Conservation (phyloP, 192 early-diverging fungal species). For the Diversispora eburnea region DNA sequence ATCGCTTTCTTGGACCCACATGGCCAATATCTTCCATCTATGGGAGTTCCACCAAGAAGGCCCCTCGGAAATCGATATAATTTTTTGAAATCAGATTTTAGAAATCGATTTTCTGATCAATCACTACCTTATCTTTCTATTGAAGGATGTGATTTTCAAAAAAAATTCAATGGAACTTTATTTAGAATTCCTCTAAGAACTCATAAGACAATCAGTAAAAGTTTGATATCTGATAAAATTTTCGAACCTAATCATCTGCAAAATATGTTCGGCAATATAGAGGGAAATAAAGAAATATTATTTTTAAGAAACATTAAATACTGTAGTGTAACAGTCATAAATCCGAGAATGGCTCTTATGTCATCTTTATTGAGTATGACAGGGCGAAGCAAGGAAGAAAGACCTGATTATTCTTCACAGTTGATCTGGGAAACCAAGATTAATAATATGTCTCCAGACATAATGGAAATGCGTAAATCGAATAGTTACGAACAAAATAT, state of each 20-base stretch:
- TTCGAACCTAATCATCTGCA: not conserved
- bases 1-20: slow-evolving; percentile 32
- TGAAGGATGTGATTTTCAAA: slow-evolving; percentile 18
- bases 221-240: not conserved
- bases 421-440: slow-evolving; percentile 1
- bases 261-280: not conserved
- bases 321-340: not conserved
- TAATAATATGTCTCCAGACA: not conserved
- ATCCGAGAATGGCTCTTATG: too few relatives aligned
- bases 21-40: slow-evolving; percentile 10
- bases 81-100: slow-evolving; percentile 16
- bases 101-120: slow-evolving; percentile 20
- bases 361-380: too few relatives aligned
- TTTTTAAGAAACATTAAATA: slow-evolving; percentile 20
- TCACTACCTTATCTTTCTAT: slow-evolving; percentile 2
- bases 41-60: not conserved
- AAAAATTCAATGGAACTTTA: slow-evolving; percentile 14
- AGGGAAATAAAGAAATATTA: slow-evolving; percentile 5
- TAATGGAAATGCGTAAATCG: not conserved
- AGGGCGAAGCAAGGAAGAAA: too few relatives aligned
- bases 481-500: not conserved
- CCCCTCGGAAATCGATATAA: not conserved
- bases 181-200: slow-evolving; percentile 29
- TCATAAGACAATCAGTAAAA: not conserved
- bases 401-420: not conserved